Evolutionary conservation across 2,329 filamentous ascomycete species (phyloP).

Genomic region (Aspergillus brasiliensis): DNA sequence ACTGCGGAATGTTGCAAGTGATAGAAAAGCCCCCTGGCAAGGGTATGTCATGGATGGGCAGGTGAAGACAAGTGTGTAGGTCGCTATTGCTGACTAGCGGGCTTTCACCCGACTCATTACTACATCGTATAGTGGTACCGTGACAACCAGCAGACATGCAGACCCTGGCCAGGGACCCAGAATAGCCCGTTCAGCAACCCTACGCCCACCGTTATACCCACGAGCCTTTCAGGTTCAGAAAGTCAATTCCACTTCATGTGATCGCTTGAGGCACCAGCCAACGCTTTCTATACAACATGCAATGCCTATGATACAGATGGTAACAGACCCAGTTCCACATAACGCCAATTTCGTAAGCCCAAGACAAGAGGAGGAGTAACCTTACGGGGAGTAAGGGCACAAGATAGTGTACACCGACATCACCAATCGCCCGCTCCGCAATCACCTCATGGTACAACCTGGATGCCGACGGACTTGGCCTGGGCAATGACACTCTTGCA

Average conservation of each 20-base stretch:
- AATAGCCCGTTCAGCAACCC: background rate
- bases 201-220: background rate
- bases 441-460: constrained; percentile 61
- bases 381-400: constrained; percentile 15
- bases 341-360: constrained; percentile 30
- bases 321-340: constrained; percentile 22
- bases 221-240: background rate
- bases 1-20: background rate
- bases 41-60: background rate
- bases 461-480: constrained; percentile 73
- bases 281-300: constrained; percentile 29
- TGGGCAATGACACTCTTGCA: constrained; percentile 75
- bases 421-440: constrained; percentile 4
- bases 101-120: background rate
- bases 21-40: background rate
- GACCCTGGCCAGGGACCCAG: background rate
- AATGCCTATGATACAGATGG: constrained; percentile 30
- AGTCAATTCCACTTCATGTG: constrained; percentile 2
- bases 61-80: background rate
- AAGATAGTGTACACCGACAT: constrained; percentile 15
- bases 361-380: constrained; percentile 14
- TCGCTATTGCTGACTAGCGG: background rate
- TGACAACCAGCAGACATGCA: background rate
- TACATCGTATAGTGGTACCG: background rate
- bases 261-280: constrained; percentile 20